Evolutionary conservation across 306 rosid species (phyloP).

Genomic region (Hippophae tibetana): DNA sequence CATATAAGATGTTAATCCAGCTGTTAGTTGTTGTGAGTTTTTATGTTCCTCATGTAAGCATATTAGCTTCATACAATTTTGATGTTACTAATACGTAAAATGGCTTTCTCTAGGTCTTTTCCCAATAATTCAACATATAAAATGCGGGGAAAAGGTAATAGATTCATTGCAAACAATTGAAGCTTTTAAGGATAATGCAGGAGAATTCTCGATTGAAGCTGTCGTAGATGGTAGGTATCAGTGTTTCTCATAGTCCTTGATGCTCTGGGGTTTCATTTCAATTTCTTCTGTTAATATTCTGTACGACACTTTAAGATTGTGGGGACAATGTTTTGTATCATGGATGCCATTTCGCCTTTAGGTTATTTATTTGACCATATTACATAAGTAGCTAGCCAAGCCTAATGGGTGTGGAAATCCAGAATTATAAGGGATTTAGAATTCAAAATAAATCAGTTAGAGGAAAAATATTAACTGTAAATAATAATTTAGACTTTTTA

Average conservation of each 20-base stretch:
- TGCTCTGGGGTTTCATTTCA: constrained; percentile 6
- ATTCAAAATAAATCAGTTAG: too few species aligned
- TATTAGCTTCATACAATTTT: not conserved
- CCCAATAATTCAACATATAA: constrained; percentile 60
- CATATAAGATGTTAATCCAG: constrained; percentile 9
- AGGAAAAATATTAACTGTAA: too few species aligned
- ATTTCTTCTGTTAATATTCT: constrained; percentile 3
- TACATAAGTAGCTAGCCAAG: too few species aligned
- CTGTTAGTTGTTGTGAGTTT: not conserved
- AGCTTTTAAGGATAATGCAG: constrained; percentile 33
- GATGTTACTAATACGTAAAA: constrained; percentile 16
- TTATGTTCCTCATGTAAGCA: not conserved
- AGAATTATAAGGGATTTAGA: too few species aligned
- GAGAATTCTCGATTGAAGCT: constrained; percentile 49
- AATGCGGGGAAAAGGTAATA: constrained; percentile 48
- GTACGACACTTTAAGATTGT: not conserved
- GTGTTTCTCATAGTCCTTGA: constrained; percentile 11
- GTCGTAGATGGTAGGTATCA: constrained; percentile 48
- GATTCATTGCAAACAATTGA: constrained; percentile 49
- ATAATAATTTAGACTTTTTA: too few species aligned
- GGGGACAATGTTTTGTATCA: too few species aligned
- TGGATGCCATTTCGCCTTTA: too few species aligned
- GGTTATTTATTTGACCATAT: too few species aligned
- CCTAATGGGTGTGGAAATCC: too few species aligned
- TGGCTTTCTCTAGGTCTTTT: constrained; percentile 51